Conservation (phyloP, 2,329 filamentous ascomycete genomes). For the Neofusicoccum sp. region DNA sequence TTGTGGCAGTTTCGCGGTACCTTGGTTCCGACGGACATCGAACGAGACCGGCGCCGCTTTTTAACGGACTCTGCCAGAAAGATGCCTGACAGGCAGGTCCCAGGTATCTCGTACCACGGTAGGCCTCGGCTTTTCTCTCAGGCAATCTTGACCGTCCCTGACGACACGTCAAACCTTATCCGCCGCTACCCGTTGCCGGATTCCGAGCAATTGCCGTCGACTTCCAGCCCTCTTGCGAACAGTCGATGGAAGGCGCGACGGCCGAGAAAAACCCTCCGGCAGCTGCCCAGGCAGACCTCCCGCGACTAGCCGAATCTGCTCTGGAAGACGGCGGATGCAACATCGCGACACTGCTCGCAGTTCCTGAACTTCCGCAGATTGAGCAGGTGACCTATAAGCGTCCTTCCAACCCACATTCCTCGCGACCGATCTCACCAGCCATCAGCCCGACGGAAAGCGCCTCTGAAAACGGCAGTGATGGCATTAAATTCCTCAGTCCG, state of each 20-base stretch:
- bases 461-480: background rate
- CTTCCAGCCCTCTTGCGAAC: background rate
- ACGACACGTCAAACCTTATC: background rate
- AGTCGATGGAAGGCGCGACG: background rate
- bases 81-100: background rate
- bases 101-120: too few species aligned
- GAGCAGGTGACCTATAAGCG: background rate
- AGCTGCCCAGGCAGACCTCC: background rate
- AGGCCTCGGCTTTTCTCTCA: too few species aligned
- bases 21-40: background rate
- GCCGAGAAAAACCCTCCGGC: background rate
- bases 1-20: background rate
- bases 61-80: background rate
- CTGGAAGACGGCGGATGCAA: conserved; percentile 13
- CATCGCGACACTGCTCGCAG: background rate
- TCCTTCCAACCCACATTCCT: too few species aligned
- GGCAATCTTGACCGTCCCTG: too few species aligned
- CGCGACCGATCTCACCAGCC: too few species aligned
- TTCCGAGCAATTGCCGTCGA: background rate
- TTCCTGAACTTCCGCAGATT: background rate
- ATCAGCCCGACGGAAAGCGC: background rate
- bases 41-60: background rate
- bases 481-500: background rate
- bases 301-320: background rate
- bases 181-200: background rate